Evolutionary conservation across 495 filamentous ascomycete species (phyloP).

Genomic region (Pseudotulostoma volvatum): DNA sequence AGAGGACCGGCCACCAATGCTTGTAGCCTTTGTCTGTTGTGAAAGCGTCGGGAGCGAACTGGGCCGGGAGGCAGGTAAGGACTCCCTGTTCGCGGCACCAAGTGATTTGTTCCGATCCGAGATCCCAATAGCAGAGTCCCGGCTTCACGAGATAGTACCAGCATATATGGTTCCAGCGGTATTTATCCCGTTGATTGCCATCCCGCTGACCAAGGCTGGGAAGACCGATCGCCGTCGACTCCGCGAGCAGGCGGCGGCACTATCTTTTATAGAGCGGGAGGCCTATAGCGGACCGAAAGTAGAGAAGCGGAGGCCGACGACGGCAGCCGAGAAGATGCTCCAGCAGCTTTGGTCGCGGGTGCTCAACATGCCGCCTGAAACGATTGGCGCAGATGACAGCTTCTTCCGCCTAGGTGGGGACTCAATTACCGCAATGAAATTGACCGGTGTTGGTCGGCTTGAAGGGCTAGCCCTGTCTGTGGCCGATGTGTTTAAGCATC

Average conservation of each 20-base stretch:
- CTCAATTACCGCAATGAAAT: slow-evolving; percentile 11
- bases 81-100: no score
- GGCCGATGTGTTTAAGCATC: slow-evolving; percentile 20
- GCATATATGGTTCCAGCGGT: slow-evolving; percentile 3
- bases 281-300: background rate
- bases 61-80: background rate
- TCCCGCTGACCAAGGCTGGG: slow-evolving; percentile 4
- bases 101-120: no score
- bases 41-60: background rate
- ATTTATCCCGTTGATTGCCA: slow-evolving; percentile 3
- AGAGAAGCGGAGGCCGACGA: slow-evolving; percentile 4
- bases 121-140: background rate
- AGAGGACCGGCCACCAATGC: background rate
- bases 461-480: slow-evolving; percentile 18
- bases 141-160: background rate
- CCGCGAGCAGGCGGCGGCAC: background rate
- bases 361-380: slow-evolving; percentile 7
- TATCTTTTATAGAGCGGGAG: slow-evolving; percentile 3
- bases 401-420: slow-evolving; percentile 13
- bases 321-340: slow-evolving; percentile 12
- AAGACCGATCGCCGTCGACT: slow-evolving; percentile 9
- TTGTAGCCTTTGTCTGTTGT: slow-evolving; percentile 1
- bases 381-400: slow-evolving; percentile 9
- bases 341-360: slow-evolving; percentile 14
- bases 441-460: slow-evolving; percentile 4